Conservation (phyloP, 192 early-diverging fungal species). For the Piromyces sp. region DNA sequence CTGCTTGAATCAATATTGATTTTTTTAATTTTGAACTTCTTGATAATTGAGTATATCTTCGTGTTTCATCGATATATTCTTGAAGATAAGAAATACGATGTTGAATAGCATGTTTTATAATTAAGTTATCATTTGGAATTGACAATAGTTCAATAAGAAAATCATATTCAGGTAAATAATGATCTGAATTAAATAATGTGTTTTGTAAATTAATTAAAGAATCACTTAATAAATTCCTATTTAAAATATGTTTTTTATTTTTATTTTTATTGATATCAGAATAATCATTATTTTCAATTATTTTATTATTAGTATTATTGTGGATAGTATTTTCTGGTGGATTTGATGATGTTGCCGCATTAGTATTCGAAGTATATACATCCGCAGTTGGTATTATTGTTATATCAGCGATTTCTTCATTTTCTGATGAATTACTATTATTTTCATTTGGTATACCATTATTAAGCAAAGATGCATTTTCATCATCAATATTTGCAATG, state of each 20-base stretch:
- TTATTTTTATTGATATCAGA: not conserved
- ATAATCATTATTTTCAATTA: not conserved
- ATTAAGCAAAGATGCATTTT: not conserved
- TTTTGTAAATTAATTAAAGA: not conserved
- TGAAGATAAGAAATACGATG: not conserved
- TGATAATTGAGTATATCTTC: not conserved
- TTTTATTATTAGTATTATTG: not conserved
- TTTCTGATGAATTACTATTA: not conserved
- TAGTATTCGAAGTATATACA: not conserved
- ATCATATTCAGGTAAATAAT: not conserved
- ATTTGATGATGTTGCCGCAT: not conserved
- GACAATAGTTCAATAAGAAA: not conserved
- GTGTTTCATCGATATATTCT: not conserved
- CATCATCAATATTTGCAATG: not conserved
- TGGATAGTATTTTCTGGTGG: not conserved
- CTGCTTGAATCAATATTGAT: not conserved
- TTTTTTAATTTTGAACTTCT: not conserved
- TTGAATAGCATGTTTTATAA: not conserved
- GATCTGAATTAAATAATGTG: not conserved
- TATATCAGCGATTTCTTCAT: not conserved
- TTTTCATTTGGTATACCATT: not conserved
- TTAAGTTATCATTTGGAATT: not conserved
- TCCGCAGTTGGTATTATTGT: not conserved
- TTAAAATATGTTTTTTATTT: not conserved
- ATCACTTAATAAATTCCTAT: not conserved